These are phyloP conservation scores for Phallus indusiatus DNA, from an alignment of 768 basidiomycete species.

Conservation along the genomic window DNA sequence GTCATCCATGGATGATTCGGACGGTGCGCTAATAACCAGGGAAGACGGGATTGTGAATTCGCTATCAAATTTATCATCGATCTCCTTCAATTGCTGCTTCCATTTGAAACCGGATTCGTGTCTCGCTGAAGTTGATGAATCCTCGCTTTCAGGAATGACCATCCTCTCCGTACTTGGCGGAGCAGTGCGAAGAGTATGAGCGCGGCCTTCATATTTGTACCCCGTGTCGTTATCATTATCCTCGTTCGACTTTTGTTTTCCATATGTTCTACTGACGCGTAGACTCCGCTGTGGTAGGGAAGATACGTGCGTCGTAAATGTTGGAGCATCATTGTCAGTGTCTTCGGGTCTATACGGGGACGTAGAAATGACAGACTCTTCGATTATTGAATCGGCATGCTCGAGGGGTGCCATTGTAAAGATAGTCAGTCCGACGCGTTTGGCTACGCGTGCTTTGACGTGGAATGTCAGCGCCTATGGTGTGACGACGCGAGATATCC, in stretches of 20 bases:
- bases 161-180: slow-evolving; percentile 1
- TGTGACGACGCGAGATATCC: slow-evolving; percentile 7
- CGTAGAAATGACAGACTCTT: slow-evolving; percentile 3
- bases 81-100: slow-evolving; percentile 31
- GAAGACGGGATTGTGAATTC: slow-evolving; percentile 9
- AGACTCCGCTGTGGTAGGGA: neutral
- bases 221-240: neutral
- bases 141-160: slow-evolving; percentile 9
- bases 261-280: slow-evolving; percentile 8
- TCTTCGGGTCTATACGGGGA: neutral
- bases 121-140: neutral
- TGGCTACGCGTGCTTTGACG: neutral
- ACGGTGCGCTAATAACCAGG: neutral
- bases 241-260: neutral
- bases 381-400: slow-evolving; percentile 3
- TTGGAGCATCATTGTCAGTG: neutral
- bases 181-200: slow-evolving; percentile 4
- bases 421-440: neutral
- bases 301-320: neutral
- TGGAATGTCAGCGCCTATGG: no score
- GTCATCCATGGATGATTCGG: neutral
- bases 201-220: neutral
- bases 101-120: slow-evolving; percentile 27
- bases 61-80: slow-evolving; percentile 27
- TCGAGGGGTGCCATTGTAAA: neutral